Base-by-base conservation (phyloP, 257 asterid genomes). In the Solanum corneliomulleri region DNA sequence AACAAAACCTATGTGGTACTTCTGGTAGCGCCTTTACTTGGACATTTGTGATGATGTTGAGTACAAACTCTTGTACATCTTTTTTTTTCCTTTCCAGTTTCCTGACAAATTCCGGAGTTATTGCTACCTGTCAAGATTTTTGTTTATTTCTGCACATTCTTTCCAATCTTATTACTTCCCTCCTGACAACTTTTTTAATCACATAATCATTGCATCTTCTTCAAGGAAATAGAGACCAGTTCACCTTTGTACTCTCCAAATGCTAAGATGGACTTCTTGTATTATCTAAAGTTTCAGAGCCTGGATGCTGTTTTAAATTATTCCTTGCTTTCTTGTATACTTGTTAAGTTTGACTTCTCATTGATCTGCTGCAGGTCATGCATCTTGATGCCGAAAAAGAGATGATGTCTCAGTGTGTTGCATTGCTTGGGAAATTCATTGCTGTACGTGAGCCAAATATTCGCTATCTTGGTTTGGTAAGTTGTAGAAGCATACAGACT, bases 401-500 rank as follows among this genome's bases (percentile, higher is more conserved):
- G 90, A 96, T 96, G 98, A 96, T 96, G 97, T 96, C 98, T 72
- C 99, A 96, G 87, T 96, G 99, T 94, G 98, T 96, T 88, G 99
- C 99, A 58, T 87, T 96, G 92, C 98, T 96, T 71, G 99, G 99
- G 88, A 96, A 96, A 92, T 96, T 96, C 91, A 96, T 96, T 39
- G 96, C 99, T 66, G 99, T 96, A 37, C 98, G 99, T 21, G 99
- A 96, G 88, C 99, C 99, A 89, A 96, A 96, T 93, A 96, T 96
- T 83, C 94, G 99, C 45, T 96, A 96, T 92, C 99, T 96, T 89
- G 99, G 99, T 88, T 88, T 96, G 98, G 99, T 95, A 90, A 93
- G 96, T 89, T 76, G 86, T 87, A 85, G 27, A 41, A 64, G 33
- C n/a, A 66, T 66, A 8, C 31, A 78, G 80, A 20, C 33, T 81